A percentile compares a stretch with the other conserved stretches of the same genome.
Conservation (phyloP, 441 rosid genomes). For the Mallotus repandus region DNA sequence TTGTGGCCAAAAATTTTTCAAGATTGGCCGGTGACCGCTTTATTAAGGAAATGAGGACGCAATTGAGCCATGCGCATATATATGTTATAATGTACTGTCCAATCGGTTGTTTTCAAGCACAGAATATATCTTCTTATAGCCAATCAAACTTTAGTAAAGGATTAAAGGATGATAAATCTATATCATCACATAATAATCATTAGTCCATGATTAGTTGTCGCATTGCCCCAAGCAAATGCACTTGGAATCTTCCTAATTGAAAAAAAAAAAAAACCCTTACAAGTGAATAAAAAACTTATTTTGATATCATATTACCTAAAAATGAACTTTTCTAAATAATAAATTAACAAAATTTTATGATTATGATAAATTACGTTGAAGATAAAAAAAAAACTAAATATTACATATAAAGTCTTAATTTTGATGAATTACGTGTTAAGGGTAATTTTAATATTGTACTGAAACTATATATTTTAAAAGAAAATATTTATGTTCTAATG, state of each 20-base stretch:
- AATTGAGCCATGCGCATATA: neutral
- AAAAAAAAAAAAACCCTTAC: neutral
- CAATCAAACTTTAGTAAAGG: neutral
- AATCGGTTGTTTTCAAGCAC: neutral
- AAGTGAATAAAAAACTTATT: neutral
- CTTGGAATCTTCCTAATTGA: constrained; percentile 5
- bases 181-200: neutral
- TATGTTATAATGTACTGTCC: neutral
- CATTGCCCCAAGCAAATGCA: neutral
- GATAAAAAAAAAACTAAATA: too few species aligned
- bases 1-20: neutral
- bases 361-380: too few species aligned
- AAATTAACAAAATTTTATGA: too few species aligned
- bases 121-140: constrained; percentile 1
- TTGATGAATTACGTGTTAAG: too few species aligned
- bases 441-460: too few species aligned
- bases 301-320: too few species aligned
- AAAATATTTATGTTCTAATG: too few species aligned
- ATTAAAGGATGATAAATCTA: neutral
- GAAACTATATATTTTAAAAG: too few species aligned
- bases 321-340: too few species aligned
- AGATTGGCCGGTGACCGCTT: neutral
- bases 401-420: too few species aligned
- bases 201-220: constrained; percentile 1
- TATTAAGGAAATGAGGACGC: neutral